Conservation (phyloP, 202 grass and related monocot genomes). For the Carex sylvatica region DNA sequence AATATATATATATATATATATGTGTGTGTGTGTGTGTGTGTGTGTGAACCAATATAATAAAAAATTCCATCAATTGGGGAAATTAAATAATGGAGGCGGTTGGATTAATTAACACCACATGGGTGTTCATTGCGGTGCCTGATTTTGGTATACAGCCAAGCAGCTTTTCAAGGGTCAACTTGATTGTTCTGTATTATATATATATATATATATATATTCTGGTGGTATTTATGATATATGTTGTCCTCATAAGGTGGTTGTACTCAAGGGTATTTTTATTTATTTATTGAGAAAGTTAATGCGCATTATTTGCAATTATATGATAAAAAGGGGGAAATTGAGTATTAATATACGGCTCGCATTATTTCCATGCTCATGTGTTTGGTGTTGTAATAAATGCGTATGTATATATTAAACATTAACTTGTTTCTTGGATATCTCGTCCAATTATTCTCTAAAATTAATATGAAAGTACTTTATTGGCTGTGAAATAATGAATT, state of each 20-base stretch:
- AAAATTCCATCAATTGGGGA: background rate
- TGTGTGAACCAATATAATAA: background rate
- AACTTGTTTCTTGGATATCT: no score
- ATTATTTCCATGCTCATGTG: background rate
- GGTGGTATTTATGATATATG: background rate
- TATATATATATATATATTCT: no score
- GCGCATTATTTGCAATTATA: background rate
- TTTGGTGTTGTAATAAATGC: background rate
- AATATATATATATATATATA: no score
- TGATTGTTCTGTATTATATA: no score
- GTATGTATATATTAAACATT: no score
- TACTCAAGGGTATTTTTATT: background rate
- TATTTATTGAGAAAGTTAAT: background rate
- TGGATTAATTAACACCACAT: background rate
- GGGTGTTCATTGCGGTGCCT: background rate
- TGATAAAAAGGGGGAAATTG: background rate
- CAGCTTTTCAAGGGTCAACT: background rate
- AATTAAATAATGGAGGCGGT: constrained; percentile 1
- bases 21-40: no score
- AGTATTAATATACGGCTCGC: background rate
- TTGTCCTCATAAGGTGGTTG: background rate
- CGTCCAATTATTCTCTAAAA: no score
- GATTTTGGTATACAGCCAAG: background rate
- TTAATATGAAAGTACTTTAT: no score
- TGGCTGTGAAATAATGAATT: no score